Evolutionary conservation across 768 basidiomycete genomes (phyloP), one percentile per base, ranked within the genome.

Genomic region (Hysterangium stoloniferum): DNA sequence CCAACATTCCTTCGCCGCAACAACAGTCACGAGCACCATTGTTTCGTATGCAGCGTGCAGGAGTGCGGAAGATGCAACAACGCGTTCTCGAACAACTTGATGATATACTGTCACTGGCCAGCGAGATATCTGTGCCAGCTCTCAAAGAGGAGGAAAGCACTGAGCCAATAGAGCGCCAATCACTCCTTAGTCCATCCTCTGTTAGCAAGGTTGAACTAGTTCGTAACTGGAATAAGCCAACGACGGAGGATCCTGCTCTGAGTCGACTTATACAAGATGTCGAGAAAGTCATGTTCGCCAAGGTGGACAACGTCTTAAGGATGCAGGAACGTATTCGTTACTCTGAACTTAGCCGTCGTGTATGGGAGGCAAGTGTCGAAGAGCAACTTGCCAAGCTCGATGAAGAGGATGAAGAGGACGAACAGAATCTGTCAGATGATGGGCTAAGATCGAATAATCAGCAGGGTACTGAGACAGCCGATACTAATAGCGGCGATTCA

Each of bases 251-350:
- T 63, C 70, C 80, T 2, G 95, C 91, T 0, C 72, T 98, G 46
- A 70, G 77, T 2, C 81, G 91, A 58, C 77, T 99, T 19, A 76
- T 87, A 46, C 80, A 87, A 58, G 94, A 98, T 61, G 84, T 84
- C 6, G 92, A 94, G 57, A 80, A 88, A 31, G 76, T 94, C 44
- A 87, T 94, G 77, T 75, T 89, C 28, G 84, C 89, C 67, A 99
- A 99, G 74, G 79, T 93, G 56, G 93, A 94, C 65, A 92, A 86
- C 57, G 89, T 97, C 43, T 86, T 91, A 55, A 82, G 96, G 33
- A 82, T 99, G 82, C 90, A 95, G 67, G 96, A 95, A 62, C 97
- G 93, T 17, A 93, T 99, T 58, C 76, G 89, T 48, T 98, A 98
- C 66, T 84, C 92, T 34, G 96, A 98, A 71, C 95, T 94, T 70